A percentile compares a stretch with the other conserved stretches of the same genome.
Evolutionary conservation across 345 rosid genomes (phyloP).

Genomic region (Citrus trifoliata): DNA sequence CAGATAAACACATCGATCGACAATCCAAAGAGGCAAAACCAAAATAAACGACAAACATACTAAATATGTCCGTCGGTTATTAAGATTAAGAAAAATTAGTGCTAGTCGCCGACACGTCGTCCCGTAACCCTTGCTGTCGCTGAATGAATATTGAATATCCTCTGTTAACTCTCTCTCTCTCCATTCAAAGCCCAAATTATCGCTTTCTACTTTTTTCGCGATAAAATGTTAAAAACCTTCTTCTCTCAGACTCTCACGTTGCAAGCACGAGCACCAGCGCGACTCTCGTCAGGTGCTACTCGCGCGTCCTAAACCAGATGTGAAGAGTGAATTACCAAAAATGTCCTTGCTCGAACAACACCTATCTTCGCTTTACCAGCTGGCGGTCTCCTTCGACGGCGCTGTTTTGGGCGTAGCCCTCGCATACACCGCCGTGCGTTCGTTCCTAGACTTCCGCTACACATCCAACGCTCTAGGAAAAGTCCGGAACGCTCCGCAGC

Average conservation of each 20-base stretch:
- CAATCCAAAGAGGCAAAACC: background rate
- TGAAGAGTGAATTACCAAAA: background rate
- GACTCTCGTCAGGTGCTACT: background rate
- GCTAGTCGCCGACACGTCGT: background rate
- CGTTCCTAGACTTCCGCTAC: conserved; percentile 40
- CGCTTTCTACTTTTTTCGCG: too few relatives aligned
- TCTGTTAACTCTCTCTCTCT: background rate
- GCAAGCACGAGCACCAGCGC: background rate
- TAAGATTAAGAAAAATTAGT: background rate
- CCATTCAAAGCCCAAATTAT: too few relatives aligned
- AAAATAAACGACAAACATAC: background rate
- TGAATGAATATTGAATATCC: too few relatives aligned
- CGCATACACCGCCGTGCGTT: conserved; percentile 63
- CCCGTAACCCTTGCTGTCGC: background rate
- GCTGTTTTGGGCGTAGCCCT: conserved; percentile 75
- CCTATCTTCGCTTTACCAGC: conserved; percentile 41
- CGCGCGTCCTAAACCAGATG: background rate
- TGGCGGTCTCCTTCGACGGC: conserved; percentile 87
- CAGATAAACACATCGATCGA: background rate
- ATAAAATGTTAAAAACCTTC: background rate
- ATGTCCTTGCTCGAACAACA: conserved; percentile 85
- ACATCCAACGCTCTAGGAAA: conserved; percentile 53
- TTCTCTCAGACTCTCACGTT: background rate
- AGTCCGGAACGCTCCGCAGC: conserved; percentile 49
- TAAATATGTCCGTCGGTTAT: background rate